Base-by-base conservation (phyloP, 345 rosid species). In the Eucalyptus leucophloia region DNA sequence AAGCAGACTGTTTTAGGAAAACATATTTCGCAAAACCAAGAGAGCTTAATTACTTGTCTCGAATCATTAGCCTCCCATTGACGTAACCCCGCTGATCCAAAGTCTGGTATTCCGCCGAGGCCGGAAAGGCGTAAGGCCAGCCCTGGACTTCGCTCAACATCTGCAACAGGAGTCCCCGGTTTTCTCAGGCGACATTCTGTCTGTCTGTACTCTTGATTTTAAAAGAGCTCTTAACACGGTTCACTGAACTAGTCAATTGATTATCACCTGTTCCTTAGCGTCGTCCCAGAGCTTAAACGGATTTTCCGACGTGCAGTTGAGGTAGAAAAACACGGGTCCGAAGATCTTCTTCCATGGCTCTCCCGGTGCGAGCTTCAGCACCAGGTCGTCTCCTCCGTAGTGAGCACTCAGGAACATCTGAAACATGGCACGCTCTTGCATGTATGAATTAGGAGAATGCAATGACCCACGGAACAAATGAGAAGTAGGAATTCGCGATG, bases 341-440 rank as follows among this genome's bases (percentile, higher is more conserved):
- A 98, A 95, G 56, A 96, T 97, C 90, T 98, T 98, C 94, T 97
- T 98, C 99, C 99, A 98, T 53, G 95, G 90, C 93, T 98, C 99
- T 37, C 92, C 96, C 30, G 91, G 90, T 89, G 93, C 89, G 13
- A 98, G 86, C 90, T 93, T 97, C 92, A 93, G 91, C 88, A 95
- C 98, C 93, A 96, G 83, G 51, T 96, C 99, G 44, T 95, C 96
- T 87, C 99, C 99, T 4, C 89, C 93, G 49, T 98, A 98, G 72
- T 98, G 99, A 32, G 98, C 98, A 90, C 99, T 97, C 28, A 94
- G 91, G 92, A 98, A 97, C 98, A 98, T 96, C 99, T 97, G 91
- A 60, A 34, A 18, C 14, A 15, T 15, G 11, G 28, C 40, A 11
- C 18, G 18, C 67, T 54, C 56, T 80, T 23, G 47, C 47, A 12